Percentiles rank a stretch among this genome's conserved stretches.
Evolutionary conservation across 2,329 filamentous ascomycete species (phyloP).

Genomic region (Botryosphaeria agaves): DNA sequence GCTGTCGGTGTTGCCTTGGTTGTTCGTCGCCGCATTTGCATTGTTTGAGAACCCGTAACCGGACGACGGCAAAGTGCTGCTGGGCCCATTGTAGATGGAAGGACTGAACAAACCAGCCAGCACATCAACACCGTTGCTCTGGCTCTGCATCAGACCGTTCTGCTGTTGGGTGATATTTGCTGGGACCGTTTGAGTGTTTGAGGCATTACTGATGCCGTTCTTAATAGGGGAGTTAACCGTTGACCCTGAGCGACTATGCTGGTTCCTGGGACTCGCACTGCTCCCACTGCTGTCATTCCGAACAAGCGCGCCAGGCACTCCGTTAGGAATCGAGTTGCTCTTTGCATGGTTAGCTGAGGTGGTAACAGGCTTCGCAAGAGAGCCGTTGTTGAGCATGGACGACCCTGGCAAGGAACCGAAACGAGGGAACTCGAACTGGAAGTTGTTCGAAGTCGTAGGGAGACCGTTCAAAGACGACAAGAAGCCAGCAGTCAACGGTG

Average conservation of each 20-base stretch:
- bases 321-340: constrained; percentile 5
- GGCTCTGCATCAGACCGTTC: constrained; percentile 2
- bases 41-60: constrained; percentile 4
- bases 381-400: constrained; percentile 31
- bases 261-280: constrained; percentile 19
- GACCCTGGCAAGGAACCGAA: constrained; percentile 57
- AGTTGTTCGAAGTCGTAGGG: constrained; percentile 52
- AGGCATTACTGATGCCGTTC: constrained; percentile 3
- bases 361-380: constrained; percentile 10
- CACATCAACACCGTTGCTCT: constrained; percentile 12
- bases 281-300: constrained; percentile 16
- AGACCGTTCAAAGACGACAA: constrained; percentile 21
- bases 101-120: constrained; percentile 45
- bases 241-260: constrained; percentile 8
- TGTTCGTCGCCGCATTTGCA: constrained; percentile 4
- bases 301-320: constrained; percentile 9
- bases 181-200: constrained; percentile 15
- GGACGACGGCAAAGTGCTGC: constrained; percentile 16
- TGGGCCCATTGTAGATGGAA: constrained; percentile 29
- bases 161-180: constrained; percentile 8
- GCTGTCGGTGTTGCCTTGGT: constrained; percentile 22
- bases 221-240: constrained; percentile 10
- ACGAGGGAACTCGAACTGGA: constrained; percentile 90
- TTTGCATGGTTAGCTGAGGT: too few relatives aligned
- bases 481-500: constrained; percentile 25